Base-by-base conservation (phyloP, 768 basidiomycete genomes). In the Cantharellus anzutake region DNA sequence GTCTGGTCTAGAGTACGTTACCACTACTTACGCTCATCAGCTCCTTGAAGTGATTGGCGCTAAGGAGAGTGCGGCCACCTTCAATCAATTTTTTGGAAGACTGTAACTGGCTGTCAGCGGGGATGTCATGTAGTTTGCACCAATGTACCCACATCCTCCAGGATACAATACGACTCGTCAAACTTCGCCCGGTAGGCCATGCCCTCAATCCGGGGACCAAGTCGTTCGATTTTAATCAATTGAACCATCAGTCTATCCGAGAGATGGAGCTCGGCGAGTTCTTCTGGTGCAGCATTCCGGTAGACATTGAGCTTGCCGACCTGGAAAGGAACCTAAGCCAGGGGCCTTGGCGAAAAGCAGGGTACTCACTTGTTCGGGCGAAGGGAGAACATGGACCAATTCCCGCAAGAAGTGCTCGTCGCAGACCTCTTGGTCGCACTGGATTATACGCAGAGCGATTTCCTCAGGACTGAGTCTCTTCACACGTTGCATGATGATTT, bases 241-340 rank as follows among this genome's bases (percentile, higher is more conserved):
- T 93, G 86, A 35, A 99, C 91, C 88, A 99, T 92, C 53, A 99
- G 78, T 40, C 96, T 82, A 71, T 99, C 96, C 16, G 96, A 86
- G 20, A 86, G 83, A 70, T 97, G 93, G n/a, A 99, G 75, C 39
- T 79, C 80, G 48, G 81, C 83, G 7, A 99, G 79, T 64, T 96
- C 92, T 65, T 83, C 86, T 7, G 82, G 77, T 61, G 82, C 82
- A n/a, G 90, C 80, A 65, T 84, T 89, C 59, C 86, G 82, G 67
- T 93, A 89, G 2, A 88, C 78, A 66, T 89, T 92, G 38, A 94
- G 79, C 71, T 92, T 91, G 48, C 90, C 90, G 63, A 89, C 77
- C 84, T 86, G 64, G 20, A 51, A 60, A 2, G 42, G 44, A n/a
- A 56, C 41, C 60, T 16, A 37, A 34, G 11, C 60, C 35, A 62